Conservation (phyloP, 208 protist species). For the Wallacemonas sp. region DNA sequence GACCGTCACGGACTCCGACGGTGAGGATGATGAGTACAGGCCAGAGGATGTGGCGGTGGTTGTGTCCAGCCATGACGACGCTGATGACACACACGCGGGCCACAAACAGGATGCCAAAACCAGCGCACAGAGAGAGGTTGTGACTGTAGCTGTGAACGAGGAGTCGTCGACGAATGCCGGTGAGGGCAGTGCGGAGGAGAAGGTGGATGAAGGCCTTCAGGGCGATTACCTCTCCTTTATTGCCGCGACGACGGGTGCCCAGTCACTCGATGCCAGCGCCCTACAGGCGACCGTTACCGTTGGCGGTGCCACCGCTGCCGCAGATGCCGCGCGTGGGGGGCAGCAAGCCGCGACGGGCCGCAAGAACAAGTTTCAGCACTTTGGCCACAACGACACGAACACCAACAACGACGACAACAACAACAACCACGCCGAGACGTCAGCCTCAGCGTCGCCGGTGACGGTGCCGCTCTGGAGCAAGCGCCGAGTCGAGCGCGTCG, state of each 20-base stretch:
- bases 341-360: neutral
- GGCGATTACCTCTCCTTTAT: slow-evolving; percentile 62
- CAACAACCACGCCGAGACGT: too few species aligned
- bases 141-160: neutral
- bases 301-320: neutral
- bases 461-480: slow-evolving; percentile 46
- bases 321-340: neutral
- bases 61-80: slow-evolving; percentile 19
- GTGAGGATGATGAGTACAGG: slow-evolving; percentile 45
- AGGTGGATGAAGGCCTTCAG: slow-evolving; percentile 32
- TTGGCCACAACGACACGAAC: neutral
- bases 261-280: slow-evolving; percentile 20
- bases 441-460: neutral
- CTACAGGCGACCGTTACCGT: slow-evolving; percentile 47
- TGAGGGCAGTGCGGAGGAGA: slow-evolving; percentile 1
- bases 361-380: neutral
- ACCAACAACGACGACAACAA: neutral
- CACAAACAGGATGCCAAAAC: too few species aligned
- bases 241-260: neutral
- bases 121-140: too few species aligned
- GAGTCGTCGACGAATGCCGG: neutral
- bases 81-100: neutral
- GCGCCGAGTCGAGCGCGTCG: slow-evolving; percentile 29
- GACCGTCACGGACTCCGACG: slow-evolving; percentile 9
- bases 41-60: slow-evolving; percentile 28